Base-by-base conservation (phyloP, 441 rosid species). In the Syzygium syzygioides region DNA sequence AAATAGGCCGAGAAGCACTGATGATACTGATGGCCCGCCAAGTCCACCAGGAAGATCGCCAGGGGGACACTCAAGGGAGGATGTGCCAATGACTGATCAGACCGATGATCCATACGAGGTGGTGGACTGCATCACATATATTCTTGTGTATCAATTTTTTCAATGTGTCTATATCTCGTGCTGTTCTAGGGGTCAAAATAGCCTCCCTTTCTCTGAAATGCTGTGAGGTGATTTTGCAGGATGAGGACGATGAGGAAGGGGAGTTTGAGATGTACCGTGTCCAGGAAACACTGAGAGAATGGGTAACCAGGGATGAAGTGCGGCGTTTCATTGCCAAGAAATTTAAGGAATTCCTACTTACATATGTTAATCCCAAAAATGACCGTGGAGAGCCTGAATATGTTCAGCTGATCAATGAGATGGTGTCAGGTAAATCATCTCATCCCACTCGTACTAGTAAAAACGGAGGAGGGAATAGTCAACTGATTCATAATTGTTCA, bases 281-380 rank as follows among this genome's bases (percentile, higher is more conserved):
- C 56, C 99, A 97, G 89, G 99, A 99, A 90, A 96, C 97, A 11
- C 85, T 98, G 85, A 94, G 99, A 89, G 99, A 98, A 91, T 98
- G 99, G 99, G 99, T 98, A 89, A 96, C 97, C 45, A 94, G 99
- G 91, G 99, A 96, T 88, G 99, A 98, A 95, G 98, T 97, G 53
- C 96, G 98, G 1, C 97, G 99, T 55, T 97, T 98, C 86, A 96
- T 98, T 85, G 97, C 96, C 28, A 96, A 93, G 90, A 98, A 98
- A 94, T 98, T 97, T 89, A 95, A 93, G 93, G 98, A 98, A 87
- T 97, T 98, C 91, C 89, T 98, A 85, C 97, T 97, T 26, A 96
- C 98, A 3, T 96, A 94, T 91, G 95, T 94, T 25, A 94, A 92
- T 91, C 93, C 98, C 32, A 98, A 95, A 91, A 97, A 91, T 86